A percentile compares a stretch with the other conserved stretches of the same genome.
These are phyloP conservation scores for Linnemannia hyalina DNA, from an alignment of 192 early-diverging fungal genomes.

Conservation along the genomic window DNA sequence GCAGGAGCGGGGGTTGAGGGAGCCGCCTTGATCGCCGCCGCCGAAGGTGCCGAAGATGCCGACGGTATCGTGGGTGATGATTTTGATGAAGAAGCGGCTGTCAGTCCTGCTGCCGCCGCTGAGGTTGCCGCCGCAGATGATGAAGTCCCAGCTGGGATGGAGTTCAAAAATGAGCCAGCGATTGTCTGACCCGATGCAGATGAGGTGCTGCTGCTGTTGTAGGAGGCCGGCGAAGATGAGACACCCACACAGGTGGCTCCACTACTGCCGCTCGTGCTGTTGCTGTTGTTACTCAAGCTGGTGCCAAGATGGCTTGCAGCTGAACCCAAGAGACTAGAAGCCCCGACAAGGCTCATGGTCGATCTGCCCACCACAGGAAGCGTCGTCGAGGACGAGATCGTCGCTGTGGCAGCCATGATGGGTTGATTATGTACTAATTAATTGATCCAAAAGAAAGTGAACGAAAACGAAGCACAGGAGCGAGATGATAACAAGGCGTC, in stretches of 20 bases:
- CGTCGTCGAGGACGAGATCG: constrained; percentile 50
- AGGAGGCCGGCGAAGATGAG: background rate
- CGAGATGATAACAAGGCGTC: background rate
- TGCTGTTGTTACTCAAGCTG: background rate
- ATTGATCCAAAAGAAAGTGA: background rate
- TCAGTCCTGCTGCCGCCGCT: background rate
- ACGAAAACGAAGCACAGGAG: background rate
- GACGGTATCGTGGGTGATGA: background rate
- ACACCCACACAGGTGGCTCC: background rate
- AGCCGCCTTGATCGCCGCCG: constrained; percentile 12
- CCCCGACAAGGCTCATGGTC: constrained; percentile 51
- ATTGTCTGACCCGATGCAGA: background rate
- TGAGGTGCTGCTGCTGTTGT: background rate
- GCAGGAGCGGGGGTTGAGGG: constrained; percentile 9
- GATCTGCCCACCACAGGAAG: constrained; percentile 55
- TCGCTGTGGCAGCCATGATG: constrained; percentile 57
- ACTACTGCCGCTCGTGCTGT: background rate
- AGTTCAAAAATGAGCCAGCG: constrained; percentile 1
- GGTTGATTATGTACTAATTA: background rate
- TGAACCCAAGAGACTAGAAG: constrained; percentile 18
- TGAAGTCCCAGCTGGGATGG: background rate
- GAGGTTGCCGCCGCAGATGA: background rate
- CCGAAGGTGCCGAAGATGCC: background rate
- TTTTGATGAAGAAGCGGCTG: background rate
- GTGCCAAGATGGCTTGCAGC: background rate